Percentiles rank a stretch among this genome's conserved stretches.
Conservation (phyloP, 139 green algal genomes). For the Mesotaenium endlicherianum region DNA sequence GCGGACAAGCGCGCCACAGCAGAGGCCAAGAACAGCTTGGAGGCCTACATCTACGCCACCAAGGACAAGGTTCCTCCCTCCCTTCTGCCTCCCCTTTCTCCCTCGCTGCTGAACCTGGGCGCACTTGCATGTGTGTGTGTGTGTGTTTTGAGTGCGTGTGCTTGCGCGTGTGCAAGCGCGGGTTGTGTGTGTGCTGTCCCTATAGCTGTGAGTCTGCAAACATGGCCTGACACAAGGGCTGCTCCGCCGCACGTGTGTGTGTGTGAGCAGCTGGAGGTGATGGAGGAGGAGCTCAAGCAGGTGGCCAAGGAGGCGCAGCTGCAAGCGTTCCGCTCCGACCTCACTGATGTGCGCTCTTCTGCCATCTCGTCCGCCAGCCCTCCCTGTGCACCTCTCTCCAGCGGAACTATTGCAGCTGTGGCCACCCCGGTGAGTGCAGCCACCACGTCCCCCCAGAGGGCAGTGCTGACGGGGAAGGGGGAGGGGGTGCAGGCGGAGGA, state of each 20-base stretch:
- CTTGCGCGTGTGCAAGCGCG: too few relatives aligned
- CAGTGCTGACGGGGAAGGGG: too few relatives aligned
- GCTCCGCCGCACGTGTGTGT: too few relatives aligned
- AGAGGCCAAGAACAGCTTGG: constrained; percentile 52
- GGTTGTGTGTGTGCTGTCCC: too few relatives aligned
- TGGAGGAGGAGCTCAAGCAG: constrained; percentile 31
- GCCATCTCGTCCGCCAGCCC: not conserved
- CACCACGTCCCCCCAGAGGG: too few relatives aligned
- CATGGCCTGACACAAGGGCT: too few relatives aligned
- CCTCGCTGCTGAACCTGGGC: too few relatives aligned
- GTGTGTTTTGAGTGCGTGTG: too few relatives aligned
- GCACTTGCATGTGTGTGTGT: too few relatives aligned
- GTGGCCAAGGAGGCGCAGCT: constrained; percentile 41
- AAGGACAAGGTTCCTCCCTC: constrained; percentile 34
- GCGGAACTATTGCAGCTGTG: not conserved
- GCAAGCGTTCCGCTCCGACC: constrained; percentile 16
- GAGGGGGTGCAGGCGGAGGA: constrained; percentile 34
- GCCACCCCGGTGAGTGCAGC: too few relatives aligned
- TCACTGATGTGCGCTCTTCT: constrained; percentile 24
- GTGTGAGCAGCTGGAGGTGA: constrained; percentile 21
- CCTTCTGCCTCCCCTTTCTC: not conserved
- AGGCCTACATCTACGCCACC: constrained; percentile 42
- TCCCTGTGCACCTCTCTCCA: not conserved
- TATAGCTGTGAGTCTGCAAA: too few relatives aligned
- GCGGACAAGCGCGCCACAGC: constrained; percentile 22